These are phyloP conservation scores for Pulicaria dysenterica DNA, from an alignment of 129 eudicot species.

Conservation along the genomic window DNA sequence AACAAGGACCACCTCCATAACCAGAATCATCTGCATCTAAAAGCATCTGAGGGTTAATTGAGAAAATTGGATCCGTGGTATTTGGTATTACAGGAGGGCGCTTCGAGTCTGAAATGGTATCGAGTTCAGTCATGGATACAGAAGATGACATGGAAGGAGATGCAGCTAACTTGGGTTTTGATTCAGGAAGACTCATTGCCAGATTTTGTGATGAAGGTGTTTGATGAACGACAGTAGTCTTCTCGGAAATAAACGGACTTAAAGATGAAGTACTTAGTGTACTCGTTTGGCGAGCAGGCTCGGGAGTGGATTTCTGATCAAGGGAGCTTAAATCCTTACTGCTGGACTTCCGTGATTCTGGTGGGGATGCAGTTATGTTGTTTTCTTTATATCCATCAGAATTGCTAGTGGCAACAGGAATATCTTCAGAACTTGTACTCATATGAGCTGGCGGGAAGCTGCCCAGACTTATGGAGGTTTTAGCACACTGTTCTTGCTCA, in stretches of 20 bases:
- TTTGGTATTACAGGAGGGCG: conserved; percentile 42
- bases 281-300: conserved; percentile 39
- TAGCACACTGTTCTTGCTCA: conserved; percentile 76
- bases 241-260: conserved; percentile 61
- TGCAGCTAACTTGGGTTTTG: conserved; percentile 50
- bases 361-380: conserved; percentile 29
- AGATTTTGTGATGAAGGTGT: conserved; percentile 58
- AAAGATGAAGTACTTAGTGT: conserved; percentile 60
- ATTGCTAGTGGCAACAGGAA: conserved; percentile 36
- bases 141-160: conserved; percentile 69
- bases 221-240: conserved; percentile 44
- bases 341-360: conserved; percentile 38
- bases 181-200: conserved; percentile 54
- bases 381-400: conserved; percentile 37
- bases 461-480: conserved; percentile 72
- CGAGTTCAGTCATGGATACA: conserved; percentile 50
- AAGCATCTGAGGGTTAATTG: conserved; percentile 61
- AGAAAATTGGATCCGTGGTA: conserved; percentile 48
- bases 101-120: conserved; percentile 52
- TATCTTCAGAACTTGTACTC: conserved; percentile 84
- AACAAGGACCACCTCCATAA: conserved; percentile 98
- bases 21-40: conserved; percentile 90
- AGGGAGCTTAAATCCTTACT: conserved; percentile 41
- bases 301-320: conserved; percentile 43
- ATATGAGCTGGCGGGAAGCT: conserved; percentile 69